phyloP scores from a whole-genome alignment of 352 stramenopile species.

The Globisporangium sylvaticum region DNA sequence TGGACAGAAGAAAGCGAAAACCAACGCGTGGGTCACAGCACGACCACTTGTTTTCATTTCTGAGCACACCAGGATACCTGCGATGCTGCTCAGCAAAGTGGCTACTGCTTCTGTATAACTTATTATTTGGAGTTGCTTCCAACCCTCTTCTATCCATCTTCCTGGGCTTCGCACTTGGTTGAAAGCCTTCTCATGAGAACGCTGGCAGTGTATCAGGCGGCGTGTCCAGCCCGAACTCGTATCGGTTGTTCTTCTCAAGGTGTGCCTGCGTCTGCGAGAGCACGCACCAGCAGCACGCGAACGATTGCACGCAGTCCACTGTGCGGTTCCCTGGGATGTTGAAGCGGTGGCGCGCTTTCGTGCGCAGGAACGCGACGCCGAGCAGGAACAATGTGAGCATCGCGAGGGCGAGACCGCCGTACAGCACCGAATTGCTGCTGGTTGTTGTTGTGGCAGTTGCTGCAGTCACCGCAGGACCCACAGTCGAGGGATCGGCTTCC shows the following conservation, averaged over 20 bases:
- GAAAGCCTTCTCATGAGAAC: not conserved
- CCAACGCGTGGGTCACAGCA: too few relatives aligned
- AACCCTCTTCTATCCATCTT: not conserved
- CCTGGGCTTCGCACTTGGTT: not conserved
- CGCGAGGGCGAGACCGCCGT: constrained; percentile 14
- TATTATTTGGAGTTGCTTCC: too few relatives aligned
- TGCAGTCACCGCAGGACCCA: not conserved
- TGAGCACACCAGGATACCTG: too few relatives aligned
- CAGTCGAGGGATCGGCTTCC: not conserved
- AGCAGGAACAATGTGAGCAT: constrained; percentile 34
- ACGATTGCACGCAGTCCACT: constrained; percentile 32
- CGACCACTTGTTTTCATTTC: too few relatives aligned
- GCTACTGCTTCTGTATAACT: too few relatives aligned
- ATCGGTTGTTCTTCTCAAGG: constrained; percentile 21
- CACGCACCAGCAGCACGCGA: constrained; percentile 49
- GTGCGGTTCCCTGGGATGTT: constrained; percentile 33
- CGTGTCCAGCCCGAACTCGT: constrained; percentile 14
- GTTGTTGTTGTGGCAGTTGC: not conserved
- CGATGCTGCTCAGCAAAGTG: too few relatives aligned
- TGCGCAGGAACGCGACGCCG: constrained; percentile 37
- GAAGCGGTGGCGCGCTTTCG: constrained; percentile 34
- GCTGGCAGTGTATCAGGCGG: constrained; percentile 19
- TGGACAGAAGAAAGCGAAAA: too few relatives aligned
- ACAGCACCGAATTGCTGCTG: not conserved
- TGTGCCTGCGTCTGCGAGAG: constrained; percentile 46